These are phyloP conservation scores for Mycena rosella DNA, from an alignment of 768 basidiomycete species.

Conservation along the genomic window DNA sequence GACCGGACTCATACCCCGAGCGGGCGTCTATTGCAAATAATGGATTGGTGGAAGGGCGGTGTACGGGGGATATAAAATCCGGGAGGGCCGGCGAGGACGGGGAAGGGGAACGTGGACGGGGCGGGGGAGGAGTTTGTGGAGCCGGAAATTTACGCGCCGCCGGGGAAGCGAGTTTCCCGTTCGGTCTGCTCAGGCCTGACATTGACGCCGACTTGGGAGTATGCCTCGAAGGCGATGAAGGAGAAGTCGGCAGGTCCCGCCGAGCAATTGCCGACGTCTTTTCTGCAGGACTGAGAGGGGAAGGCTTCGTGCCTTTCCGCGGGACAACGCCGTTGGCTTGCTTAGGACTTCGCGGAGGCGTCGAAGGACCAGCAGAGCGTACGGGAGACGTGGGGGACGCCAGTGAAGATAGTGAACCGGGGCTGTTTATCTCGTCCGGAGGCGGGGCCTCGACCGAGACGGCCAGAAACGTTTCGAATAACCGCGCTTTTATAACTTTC, in stretches of 20 bases:
- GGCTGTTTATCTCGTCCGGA: conserved; percentile 11
- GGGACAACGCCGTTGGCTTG: conserved; percentile 25
- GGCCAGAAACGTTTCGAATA: conserved; percentile 84
- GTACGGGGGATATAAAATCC: conserved; percentile 84
- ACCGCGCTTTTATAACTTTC: conserved; percentile 75
- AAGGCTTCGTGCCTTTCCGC: conserved; percentile 37
- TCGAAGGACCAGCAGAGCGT: conserved; percentile 11
- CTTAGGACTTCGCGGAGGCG: conserved; percentile 38
- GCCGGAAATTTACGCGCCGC: conserved; percentile 30
- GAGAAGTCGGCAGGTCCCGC: conserved; percentile 38
- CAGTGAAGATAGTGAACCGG: conserved; percentile 23
- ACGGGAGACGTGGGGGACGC: conserved; percentile 24
- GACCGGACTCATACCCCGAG: conserved; percentile 64
- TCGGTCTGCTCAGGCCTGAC: conserved; percentile 36
- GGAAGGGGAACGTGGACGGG: conserved; percentile 23
- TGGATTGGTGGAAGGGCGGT: conserved; percentile 89
- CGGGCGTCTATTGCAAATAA: conserved; percentile 71
- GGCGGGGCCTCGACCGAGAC: conserved; percentile 56
- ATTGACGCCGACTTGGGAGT: conserved; percentile 46
- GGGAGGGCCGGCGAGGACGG: conserved; percentile 44
- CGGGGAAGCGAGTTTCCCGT: conserved; percentile 39
- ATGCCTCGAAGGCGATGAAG: conserved; percentile 33
- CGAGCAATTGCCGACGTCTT: conserved; percentile 36
- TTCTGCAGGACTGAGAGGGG: conserved; percentile 40
- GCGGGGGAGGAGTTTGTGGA: conserved; percentile 41